A percentile compares a stretch with the other conserved stretches of the same genome.
Conservation (phyloP, 495 filamentous ascomycete species). For the Aspergillus taichungensis region DNA sequence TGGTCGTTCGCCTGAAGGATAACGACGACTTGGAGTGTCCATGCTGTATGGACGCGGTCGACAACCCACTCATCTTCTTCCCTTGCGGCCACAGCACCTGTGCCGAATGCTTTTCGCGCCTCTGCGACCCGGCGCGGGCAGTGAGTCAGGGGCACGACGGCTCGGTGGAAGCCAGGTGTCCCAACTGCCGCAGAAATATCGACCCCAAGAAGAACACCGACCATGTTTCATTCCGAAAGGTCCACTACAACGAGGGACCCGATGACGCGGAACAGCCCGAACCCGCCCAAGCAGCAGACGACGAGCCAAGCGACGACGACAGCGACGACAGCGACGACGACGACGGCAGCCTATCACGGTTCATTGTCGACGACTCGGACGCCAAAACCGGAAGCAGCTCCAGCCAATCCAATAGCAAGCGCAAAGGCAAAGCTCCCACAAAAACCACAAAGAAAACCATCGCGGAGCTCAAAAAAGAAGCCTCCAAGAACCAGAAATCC, state of each 20-base stretch:
- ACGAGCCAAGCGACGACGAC: conserved; percentile 23
- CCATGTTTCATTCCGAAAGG: conserved; percentile 63
- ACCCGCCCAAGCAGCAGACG: conserved; percentile 20
- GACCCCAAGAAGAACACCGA: conserved; percentile 63
- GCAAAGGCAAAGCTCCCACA: conserved; percentile 32
- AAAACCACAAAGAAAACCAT: conserved; percentile 38
- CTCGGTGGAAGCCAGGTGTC: conserved; percentile 54
- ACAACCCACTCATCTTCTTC: conserved; percentile 69
- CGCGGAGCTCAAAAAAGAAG: conserved; percentile 58
- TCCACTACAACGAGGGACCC: conserved; percentile 49
- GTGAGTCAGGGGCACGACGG: conserved; percentile 51
- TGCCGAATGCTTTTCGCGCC: conserved; percentile 64
- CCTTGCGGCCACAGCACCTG: conserved; percentile 84
- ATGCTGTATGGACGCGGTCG: conserved; percentile 68
- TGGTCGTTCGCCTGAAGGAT: conserved; percentile 60
- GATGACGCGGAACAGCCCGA: conserved; percentile 22
- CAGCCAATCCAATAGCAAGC: conserved; percentile 25
- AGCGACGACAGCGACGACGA: conserved; percentile 35
- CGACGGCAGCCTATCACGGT: conserved; percentile 45
- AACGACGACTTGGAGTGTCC: conserved; percentile 58
- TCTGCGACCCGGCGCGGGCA: conserved; percentile 52
- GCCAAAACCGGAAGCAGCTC: conserved; percentile 15
- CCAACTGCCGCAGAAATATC: conserved; percentile 60
- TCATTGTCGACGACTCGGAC: conserved; percentile 43
- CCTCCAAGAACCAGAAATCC: conserved; percentile 48